Base-by-base conservation (phyloP, 129 eudicot species). In the Oenanthe sinensis region DNA sequence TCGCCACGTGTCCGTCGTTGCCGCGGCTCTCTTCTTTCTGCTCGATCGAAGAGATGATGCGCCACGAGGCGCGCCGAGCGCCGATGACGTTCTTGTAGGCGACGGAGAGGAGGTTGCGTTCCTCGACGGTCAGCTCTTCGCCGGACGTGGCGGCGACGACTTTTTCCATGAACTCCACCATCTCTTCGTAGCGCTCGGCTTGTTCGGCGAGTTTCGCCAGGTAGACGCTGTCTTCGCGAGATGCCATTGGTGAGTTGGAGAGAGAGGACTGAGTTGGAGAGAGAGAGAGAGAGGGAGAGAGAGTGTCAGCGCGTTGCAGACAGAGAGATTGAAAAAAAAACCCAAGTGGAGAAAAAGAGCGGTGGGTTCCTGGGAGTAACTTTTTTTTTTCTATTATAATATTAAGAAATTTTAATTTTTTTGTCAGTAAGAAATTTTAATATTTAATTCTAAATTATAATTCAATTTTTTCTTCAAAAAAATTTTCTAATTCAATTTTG, bases 31-130 rank as follows among this genome's bases (percentile, higher is more conserved):
- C 96, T 80, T 92, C 97, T 79, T 90, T 92, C 83, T 89, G 95
- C 87, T 91, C 97, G 88, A 91, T 91, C n/a, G 97, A 91, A 9
- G 97, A 91, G 67, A 92, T 90, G 42, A 92, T 92, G 47, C 93
- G 79, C 97, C 97, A 90, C 45, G 96, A 92, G 49, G 97, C 97
- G 28, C 96, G 87, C 15, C 97, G 87, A 24, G 96, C 96, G 19
- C 97, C 96, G 89, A 92, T 92, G 58, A 92, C 97, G 87, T 92
- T 89, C 87, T 92, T 92, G 83, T 92, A 92, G 39, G 97, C 97
- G 9, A 90, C 97, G 54, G 96, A 92, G 47, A 92, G 97, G 68
- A 92, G 97, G 88, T 92, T 92, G 14, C 97, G 93, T 79, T 92
- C 97, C 84, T 92, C 97, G 55, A 90, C 85, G 72, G 97, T 80